Evolutionary conservation across 768 basidiomycete species (phyloP).

Genomic region (Russula sp.): DNA sequence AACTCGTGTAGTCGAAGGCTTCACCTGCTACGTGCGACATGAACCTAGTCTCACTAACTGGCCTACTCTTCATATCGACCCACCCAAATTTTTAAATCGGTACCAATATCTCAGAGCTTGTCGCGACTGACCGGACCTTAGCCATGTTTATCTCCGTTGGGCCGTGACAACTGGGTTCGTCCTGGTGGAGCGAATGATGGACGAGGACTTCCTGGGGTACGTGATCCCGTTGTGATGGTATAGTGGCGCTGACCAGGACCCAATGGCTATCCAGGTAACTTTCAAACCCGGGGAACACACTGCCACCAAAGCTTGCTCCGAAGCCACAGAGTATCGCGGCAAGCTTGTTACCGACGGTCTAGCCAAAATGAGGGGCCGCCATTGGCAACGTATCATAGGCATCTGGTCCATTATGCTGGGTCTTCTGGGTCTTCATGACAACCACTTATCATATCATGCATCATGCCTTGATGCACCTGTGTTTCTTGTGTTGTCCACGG

Average conservation of each 20-base stretch:
- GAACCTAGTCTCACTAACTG: neutral
- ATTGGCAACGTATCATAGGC: neutral
- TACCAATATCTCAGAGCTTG: neutral
- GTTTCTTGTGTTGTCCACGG: neutral
- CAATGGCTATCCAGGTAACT: neutral
- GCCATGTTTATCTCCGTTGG: neutral
- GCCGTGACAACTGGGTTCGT: neutral
- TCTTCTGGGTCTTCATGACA: neutral
- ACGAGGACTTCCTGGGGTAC: neutral
- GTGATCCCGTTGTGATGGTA: neutral
- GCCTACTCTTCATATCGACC: neutral
- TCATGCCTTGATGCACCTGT: neutral
- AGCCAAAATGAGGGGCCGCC: neutral
- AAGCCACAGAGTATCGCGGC: neutral
- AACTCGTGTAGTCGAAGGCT: neutral
- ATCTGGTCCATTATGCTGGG: neutral
- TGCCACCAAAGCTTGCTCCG: neutral
- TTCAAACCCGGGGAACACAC: neutral
- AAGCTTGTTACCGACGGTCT: neutral
- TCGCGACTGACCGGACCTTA: neutral
- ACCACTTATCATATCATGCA: neutral
- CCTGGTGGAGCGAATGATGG: neutral
- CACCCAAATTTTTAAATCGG: neutral
- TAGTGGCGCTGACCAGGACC: neutral
- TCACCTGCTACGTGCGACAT: neutral